phyloP scores from a whole-genome alignment of 768 basidiomycete species.

The Lactifluus echinatus region DNA sequence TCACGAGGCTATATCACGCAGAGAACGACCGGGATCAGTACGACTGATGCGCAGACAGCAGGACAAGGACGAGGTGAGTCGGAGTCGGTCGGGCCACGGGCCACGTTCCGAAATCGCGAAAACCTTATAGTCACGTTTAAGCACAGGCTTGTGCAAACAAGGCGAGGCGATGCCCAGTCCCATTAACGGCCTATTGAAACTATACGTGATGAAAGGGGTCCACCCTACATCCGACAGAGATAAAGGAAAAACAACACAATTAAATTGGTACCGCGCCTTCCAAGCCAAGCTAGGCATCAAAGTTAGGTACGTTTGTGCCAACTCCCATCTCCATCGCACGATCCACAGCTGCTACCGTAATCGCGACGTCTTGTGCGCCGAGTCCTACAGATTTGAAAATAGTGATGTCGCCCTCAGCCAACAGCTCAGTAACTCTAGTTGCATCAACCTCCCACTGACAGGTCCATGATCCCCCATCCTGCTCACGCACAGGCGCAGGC shows the following conservation, averaged over 20 bases:
- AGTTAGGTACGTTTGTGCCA: conserved; percentile 37
- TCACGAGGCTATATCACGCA: too few species aligned
- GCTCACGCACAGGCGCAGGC: neutral
- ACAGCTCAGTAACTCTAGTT: conserved; percentile 15
- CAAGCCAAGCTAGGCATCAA: neutral
- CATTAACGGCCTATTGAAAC: too few species aligned
- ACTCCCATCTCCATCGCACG: conserved; percentile 46
- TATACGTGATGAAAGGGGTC: too few species aligned
- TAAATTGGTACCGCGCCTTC: neutral
- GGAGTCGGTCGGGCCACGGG: too few species aligned
- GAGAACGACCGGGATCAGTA: too few species aligned
- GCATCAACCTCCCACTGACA: conserved; percentile 17
- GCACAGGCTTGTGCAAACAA: too few species aligned
- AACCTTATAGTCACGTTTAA: too few species aligned
- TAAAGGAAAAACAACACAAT: neutral
- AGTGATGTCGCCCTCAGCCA: conserved; percentile 37
- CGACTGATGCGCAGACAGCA: too few species aligned
- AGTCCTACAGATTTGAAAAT: conserved; percentile 88
- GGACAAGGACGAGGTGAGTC: too few species aligned
- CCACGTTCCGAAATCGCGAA: too few species aligned
- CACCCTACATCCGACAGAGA: too few species aligned
- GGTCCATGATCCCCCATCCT: neutral
- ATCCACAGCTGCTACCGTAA: conserved; percentile 59
- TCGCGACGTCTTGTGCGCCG: conserved; percentile 81
- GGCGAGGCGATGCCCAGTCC: too few species aligned